Conservation (phyloP, 805 yeast species). For the Lipomyces sp. region DNA sequence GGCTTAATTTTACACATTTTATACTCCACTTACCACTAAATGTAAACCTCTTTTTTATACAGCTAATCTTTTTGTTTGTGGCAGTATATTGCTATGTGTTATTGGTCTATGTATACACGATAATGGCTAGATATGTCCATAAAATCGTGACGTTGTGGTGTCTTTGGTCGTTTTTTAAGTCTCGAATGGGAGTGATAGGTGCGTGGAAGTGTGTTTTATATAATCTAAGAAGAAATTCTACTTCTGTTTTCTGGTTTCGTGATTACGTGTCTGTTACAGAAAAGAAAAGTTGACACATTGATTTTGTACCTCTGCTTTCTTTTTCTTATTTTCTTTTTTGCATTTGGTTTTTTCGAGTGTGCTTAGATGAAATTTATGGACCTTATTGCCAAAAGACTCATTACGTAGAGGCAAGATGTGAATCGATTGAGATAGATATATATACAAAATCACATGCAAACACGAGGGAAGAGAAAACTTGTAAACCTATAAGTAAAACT, state of each 20-base stretch:
- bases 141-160: neutral
- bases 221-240: neutral
- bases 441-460: neutral
- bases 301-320: neutral
- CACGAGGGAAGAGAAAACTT: neutral
- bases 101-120: neutral
- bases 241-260: neutral
- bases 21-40: neutral
- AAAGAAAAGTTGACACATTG: neutral
- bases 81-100: neutral
- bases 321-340: neutral
- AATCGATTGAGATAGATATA: neutral
- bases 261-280: too few relatives aligned
- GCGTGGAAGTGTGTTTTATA: neutral
- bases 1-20: constrained; percentile 1
- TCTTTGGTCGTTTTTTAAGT: neutral
- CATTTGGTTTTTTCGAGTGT: neutral
- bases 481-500: neutral
- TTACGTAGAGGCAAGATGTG: neutral
- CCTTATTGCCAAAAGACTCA: neutral
- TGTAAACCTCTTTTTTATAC: neutral
- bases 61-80: neutral
- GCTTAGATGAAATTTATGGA: neutral
- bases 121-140: neutral
- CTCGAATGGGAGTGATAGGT: neutral